phyloP scores from a whole-genome alignment of 495 filamentous ascomycete species.

The Chlorociboria aeruginascens region DNA sequence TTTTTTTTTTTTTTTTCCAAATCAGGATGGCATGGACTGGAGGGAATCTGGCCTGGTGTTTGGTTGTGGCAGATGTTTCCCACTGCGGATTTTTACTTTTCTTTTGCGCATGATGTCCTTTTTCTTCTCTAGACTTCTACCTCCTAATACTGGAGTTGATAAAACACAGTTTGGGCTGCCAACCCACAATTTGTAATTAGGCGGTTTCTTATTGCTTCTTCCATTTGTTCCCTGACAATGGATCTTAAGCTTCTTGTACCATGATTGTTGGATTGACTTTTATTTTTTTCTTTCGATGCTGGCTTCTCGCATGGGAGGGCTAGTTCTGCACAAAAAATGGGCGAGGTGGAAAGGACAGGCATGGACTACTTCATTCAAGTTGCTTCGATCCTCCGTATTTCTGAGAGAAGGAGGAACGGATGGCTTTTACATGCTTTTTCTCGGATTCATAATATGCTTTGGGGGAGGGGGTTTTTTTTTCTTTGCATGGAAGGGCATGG shows the following conservation, averaged over 20 bases:
- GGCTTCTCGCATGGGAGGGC: conserved; percentile 8
- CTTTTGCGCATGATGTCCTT: conserved; percentile 16
- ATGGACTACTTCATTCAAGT: background rate
- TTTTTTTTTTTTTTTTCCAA: conserved; percentile 18
- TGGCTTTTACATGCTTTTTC: background rate
- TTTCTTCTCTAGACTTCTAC: conserved; percentile 16
- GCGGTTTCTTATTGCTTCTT: conserved; percentile 12
- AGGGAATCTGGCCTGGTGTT: conserved; percentile 20
- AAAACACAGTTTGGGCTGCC: conserved; percentile 18
- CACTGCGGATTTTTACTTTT: conserved; percentile 12
- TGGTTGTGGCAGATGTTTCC: conserved; percentile 14
- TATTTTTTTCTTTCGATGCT: background rate
- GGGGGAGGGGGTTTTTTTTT: background rate
- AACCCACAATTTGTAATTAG: conserved; percentile 22
- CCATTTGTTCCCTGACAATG: conserved; percentile 2
- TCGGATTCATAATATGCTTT: background rate
- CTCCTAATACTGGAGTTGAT: conserved; percentile 9
- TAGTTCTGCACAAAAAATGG: conserved; percentile 16
- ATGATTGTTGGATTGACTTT: conserved; percentile 15
- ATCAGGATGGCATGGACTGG: conserved; percentile 18
- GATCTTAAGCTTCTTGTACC: conserved; percentile 14
- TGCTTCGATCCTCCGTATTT: background rate
- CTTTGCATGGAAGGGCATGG: background rate
- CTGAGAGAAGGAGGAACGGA: background rate
- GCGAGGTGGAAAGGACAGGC: conserved; percentile 6